These are phyloP conservation scores for Nyctanthes arbortristis DNA, from an alignment of 257 asterid species.

Conservation along the genomic window DNA sequence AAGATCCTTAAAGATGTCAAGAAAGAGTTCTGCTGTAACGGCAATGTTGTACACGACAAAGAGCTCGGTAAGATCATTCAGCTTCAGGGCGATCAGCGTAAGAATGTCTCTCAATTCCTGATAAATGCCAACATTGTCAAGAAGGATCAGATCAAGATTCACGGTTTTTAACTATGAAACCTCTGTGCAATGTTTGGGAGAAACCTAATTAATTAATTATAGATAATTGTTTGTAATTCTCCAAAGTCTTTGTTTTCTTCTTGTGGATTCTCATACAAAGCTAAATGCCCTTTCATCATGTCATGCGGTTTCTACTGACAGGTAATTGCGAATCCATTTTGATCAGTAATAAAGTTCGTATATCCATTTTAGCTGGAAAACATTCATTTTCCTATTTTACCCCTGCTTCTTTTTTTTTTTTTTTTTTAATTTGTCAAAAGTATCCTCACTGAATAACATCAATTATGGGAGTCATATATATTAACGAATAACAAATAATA, in stretches of 20 bases:
- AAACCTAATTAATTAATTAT: not conserved
- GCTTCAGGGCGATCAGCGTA: constrained; percentile 88
- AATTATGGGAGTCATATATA: too few relatives aligned
- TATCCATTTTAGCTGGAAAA: not conserved
- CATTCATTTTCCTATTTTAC: too few relatives aligned
- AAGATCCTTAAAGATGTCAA: constrained; percentile 74
- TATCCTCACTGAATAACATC: too few relatives aligned
- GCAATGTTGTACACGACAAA: constrained; percentile 79
- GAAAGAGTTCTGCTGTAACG: constrained; percentile 87
- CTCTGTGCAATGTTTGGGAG: not conserved
- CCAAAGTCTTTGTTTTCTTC: not conserved
- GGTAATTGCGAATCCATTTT: too few relatives aligned
- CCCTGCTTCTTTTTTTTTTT: too few relatives aligned
- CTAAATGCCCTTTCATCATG: constrained; percentile 1
- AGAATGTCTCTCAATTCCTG: constrained; percentile 72
- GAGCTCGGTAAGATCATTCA: constrained; percentile 81
- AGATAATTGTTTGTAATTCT: not conserved
- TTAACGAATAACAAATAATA: too few relatives aligned
- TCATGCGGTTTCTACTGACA: constrained; percentile 23
- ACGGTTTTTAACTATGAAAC: constrained; percentile 55
- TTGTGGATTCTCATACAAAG: too few relatives aligned
- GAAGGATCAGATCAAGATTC: constrained; percentile 81
- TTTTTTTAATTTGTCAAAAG: too few relatives aligned
- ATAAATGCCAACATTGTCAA: constrained; percentile 53
- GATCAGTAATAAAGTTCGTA: not conserved